These are phyloP conservation scores for Candolleomyces aberdarensis DNA, from an alignment of 768 basidiomycete genomes.

Conservation along the genomic window DNA sequence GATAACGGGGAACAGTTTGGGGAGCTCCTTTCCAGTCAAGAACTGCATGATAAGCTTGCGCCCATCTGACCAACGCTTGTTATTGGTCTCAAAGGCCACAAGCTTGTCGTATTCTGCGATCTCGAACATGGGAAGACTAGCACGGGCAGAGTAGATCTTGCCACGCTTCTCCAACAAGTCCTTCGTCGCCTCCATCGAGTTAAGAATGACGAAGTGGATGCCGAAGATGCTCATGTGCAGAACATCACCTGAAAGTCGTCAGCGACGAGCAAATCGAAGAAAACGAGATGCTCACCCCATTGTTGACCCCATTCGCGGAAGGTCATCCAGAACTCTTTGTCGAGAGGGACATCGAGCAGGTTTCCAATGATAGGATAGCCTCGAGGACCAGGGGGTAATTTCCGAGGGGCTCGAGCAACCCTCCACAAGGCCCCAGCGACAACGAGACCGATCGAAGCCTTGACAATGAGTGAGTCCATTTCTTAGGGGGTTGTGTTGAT, in stretches of 20 bases:
- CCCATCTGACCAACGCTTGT: not conserved
- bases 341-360: slow-evolving; percentile 25
- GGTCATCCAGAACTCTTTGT: slow-evolving; percentile 20
- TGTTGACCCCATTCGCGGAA: slow-evolving; percentile 28
- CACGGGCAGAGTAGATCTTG: slow-evolving; percentile 30
- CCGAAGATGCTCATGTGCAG: slow-evolving; percentile 30
- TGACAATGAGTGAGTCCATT: not conserved
- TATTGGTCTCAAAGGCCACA: not conserved
- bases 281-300: slow-evolving; percentile 25
- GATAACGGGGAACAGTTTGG: not conserved
- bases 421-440: not conserved
- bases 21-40: slow-evolving; percentile 1
- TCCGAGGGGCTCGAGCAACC: not conserved
- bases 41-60: not conserved
- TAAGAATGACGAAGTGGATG: slow-evolving; percentile 35
- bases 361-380: slow-evolving; percentile 37
- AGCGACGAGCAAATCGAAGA: not conserved
- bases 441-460: not conserved
- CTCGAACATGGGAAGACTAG: not conserved
- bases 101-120: slow-evolving; percentile 1
- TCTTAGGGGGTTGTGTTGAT: not conserved
- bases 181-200: slow-evolving; percentile 25
- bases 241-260: slow-evolving; percentile 28
- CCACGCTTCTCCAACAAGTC: slow-evolving; percentile 42
- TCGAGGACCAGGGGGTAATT: slow-evolving; percentile 34